Base-by-base conservation (phyloP, 495 filamentous ascomycete species). In the Halenospora varia region DNA sequence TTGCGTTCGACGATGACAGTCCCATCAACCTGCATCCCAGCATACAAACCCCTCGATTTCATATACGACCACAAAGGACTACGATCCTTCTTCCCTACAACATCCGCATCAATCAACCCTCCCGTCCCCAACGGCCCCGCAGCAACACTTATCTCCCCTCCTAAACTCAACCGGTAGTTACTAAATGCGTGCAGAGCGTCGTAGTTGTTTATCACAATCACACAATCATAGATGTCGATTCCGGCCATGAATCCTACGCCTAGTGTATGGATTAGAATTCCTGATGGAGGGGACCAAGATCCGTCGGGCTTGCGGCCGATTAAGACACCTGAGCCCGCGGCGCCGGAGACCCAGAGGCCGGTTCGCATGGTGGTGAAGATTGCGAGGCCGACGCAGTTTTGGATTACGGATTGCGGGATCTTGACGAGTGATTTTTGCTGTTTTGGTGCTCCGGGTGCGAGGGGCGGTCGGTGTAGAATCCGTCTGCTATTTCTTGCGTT, bases 291-390 rank as follows among this genome's bases (percentile, higher is more conserved):
- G 22, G 85, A 88, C 89, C 89, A 93, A 64, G 75, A 77, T 0
- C 89, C 88, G 45, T 88, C 87, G 53, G 83, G 79, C 51, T 82
- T 80, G 15, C 88, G 82, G 1, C 76, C 88, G 48, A 93, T 69
- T 10, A 93, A 71, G 0, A 93, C 75, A 42, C 89, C 89, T 64
- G 84, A 88, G 4, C 85, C 85, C 24, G 84, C 86, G n/a, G 88
- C 87, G 45, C 88, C 89, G 49, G 86, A 87, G 8, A 90, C 71
- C 79, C 88, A 90, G 25, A 93, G 78, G 25, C 89, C 89, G 0
- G 87, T 86, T 47, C 89, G 85, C 80, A 91, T 89, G 17, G 87
- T 88, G 0, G 88, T 92, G 73, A 93, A 93, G 66, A 93, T 90
- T 40, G 86, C 88, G 1, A 93, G 73, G 18, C 88, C 89, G 65